Percentiles rank a stretch among this genome's conserved stretches.
Conservation (phyloP, 78 protist species). For the Tieghemostelium lacteum region DNA sequence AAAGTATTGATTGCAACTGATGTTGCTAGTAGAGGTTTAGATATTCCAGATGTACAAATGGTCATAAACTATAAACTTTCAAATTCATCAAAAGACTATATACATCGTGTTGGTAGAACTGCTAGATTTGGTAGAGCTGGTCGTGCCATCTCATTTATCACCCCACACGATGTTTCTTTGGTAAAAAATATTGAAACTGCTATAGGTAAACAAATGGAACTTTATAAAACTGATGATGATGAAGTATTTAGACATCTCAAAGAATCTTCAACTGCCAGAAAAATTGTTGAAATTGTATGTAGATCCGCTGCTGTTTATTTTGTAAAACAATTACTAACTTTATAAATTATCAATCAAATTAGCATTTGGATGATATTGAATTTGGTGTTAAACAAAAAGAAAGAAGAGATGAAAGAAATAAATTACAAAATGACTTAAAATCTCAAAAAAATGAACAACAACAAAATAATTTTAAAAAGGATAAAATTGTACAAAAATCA, state of each 20-base stretch:
- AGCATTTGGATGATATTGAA: constrained; percentile 68
- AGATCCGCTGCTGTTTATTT: not conserved
- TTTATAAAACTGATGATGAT: constrained; percentile 81
- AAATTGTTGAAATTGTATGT: constrained; percentile 67
- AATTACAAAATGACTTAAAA: constrained; percentile 30
- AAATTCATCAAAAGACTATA: constrained; percentile 91
- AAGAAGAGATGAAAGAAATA: constrained; percentile 76
- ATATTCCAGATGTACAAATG: constrained; percentile 95
- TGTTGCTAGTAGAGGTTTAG: constrained; percentile 94
- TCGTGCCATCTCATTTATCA: constrained; percentile 92
- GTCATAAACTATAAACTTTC: constrained; percentile 99
- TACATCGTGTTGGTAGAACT: constrained; percentile 99
- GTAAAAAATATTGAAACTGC: constrained; percentile 91
- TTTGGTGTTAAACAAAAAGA: constrained; percentile 77
- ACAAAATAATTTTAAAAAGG: not conserved
- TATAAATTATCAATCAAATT: not conserved
- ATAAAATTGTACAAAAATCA: not conserved
- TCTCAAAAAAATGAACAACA: not conserved
- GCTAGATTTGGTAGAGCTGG: constrained; percentile 98
- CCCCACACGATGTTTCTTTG: constrained; percentile 95
- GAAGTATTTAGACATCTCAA: constrained; percentile 59
- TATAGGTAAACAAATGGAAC: constrained; percentile 87
- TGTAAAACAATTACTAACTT: not conserved
- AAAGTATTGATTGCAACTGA: constrained; percentile 81
- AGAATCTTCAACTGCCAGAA: constrained; percentile 74